Conservation (phyloP, 176 grass and related monocot genomes). For the Triticum timopheevii region DNA sequence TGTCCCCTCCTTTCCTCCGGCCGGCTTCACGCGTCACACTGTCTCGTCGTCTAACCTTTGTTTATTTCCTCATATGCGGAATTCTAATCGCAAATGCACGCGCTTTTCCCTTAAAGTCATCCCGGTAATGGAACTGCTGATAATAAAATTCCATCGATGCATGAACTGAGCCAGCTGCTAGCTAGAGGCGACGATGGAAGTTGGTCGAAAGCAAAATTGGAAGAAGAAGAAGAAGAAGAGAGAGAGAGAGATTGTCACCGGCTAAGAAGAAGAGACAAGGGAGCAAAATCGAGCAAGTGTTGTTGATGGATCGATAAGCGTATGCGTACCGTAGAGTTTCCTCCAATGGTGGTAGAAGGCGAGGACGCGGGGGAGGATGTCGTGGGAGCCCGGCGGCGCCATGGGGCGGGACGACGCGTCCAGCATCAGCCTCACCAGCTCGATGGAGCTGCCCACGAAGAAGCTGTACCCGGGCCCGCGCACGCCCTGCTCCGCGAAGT, state of each 20-base stretch:
- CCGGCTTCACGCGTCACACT: conserved; percentile 36
- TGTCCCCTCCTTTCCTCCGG: conserved; percentile 49
- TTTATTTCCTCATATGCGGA: neutral
- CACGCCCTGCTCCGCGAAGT: conserved; percentile 77
- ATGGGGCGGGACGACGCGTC: conserved; percentile 68
- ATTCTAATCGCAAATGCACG: neutral
- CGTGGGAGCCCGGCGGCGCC: conserved; percentile 53
- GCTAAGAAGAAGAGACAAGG: neutral
- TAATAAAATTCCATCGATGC: neutral
- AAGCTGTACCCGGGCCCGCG: conserved; percentile 78
- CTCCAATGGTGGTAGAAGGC: conserved; percentile 91
- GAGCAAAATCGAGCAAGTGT: no score
- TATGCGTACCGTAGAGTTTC: conserved; percentile 67
- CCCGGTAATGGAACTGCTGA: no score
- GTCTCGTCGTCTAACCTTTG: conserved; percentile 15
- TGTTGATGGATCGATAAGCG: no score
- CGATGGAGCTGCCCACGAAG: conserved; percentile 81
- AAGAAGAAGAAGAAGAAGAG: neutral
- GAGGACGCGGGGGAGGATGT: conserved; percentile 84
- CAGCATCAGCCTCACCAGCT: conserved; percentile 69
- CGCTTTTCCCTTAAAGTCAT: neutral
- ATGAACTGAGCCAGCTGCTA: neutral
- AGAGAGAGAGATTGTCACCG: no score
- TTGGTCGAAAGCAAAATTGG: neutral
- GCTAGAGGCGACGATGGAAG: no score